These are phyloP conservation scores for Sarocladium brachiariae DNA, from an alignment of 2,329 filamentous ascomycete genomes.

Conservation along the genomic window DNA sequence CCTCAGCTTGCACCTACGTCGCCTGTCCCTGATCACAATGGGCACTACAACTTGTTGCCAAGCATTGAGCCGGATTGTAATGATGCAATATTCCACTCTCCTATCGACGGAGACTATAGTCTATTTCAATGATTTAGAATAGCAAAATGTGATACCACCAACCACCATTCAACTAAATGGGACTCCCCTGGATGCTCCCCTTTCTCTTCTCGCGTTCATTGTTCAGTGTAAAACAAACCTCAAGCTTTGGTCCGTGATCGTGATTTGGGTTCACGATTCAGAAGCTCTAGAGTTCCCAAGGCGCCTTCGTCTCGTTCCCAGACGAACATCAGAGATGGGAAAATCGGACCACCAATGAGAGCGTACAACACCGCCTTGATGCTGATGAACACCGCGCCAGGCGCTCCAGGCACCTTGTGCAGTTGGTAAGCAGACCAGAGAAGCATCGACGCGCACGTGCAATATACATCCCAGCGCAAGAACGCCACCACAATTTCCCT, in stretches of 20 bases:
- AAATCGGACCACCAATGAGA: slow-evolving; percentile 9
- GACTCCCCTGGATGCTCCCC: too few relatives aligned
- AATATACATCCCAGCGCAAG: slow-evolving; percentile 12
- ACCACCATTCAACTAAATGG: too few relatives aligned
- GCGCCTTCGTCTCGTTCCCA: slow-evolving; percentile 11
- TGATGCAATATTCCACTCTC: neutral
- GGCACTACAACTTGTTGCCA: neutral
- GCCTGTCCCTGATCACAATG: neutral
- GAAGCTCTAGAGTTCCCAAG: neutral
- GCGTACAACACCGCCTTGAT: slow-evolving; percentile 4
- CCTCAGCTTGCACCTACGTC: neutral
- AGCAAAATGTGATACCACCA: too few relatives aligned
- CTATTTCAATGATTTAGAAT: neutral
- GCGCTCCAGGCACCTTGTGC: neutral
- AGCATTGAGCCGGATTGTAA: neutral
- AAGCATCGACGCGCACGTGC: slow-evolving; percentile 8
- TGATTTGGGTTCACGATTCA: neutral
- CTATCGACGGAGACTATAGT: neutral
- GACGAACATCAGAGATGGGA: slow-evolving; percentile 9
- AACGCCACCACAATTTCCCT: slow-evolving; percentile 11
- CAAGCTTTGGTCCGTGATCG: too few relatives aligned
- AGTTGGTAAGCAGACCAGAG: slow-evolving; percentile 9
- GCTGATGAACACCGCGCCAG: neutral
- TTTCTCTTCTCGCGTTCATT: too few relatives aligned
- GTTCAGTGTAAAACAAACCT: too few relatives aligned